Evolutionary conservation across 768 basidiomycete species (phyloP).

Genomic region (Phlebiopsis gigantea): DNA sequence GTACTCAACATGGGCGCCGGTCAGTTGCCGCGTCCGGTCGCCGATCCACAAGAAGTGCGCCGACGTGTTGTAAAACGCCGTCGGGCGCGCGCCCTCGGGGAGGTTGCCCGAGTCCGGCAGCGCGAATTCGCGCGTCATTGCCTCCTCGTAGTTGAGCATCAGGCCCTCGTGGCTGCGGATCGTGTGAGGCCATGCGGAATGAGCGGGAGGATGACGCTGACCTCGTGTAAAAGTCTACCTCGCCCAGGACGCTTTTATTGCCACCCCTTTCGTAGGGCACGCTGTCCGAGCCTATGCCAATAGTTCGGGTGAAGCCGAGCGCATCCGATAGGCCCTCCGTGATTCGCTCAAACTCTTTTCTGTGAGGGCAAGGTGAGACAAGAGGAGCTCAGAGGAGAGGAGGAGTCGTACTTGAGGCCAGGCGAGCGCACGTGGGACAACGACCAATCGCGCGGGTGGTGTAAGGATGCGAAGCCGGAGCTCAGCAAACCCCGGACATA

Average conservation of each 20-base stretch:
- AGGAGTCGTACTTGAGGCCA: slow-evolving; percentile 51
- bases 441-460: slow-evolving; percentile 90
- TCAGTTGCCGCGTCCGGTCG: slow-evolving; percentile 87
- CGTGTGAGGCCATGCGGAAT: background rate
- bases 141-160: slow-evolving; percentile 89
- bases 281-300: slow-evolving; percentile 61
- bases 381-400: background rate
- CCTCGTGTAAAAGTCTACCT: slow-evolving; percentile 95
- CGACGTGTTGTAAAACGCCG: slow-evolving; percentile 79
- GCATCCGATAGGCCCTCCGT: slow-evolving; percentile 83
- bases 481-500: slow-evolving; percentile 83
- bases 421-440: slow-evolving; percentile 86
- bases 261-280: slow-evolving; percentile 66
- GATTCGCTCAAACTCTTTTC: slow-evolving; percentile 81
- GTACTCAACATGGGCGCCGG: slow-evolving; percentile 94
- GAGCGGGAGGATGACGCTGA: slow-evolving; percentile 23
- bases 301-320: slow-evolving; percentile 87
- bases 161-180: slow-evolving; percentile 79
- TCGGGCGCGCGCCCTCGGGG: slow-evolving; percentile 1
- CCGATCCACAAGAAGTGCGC: slow-evolving; percentile 98
- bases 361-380: slow-evolving; percentile 22
- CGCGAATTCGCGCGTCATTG: slow-evolving; percentile 72
- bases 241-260: slow-evolving; percentile 65
- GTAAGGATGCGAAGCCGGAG: slow-evolving; percentile 90
- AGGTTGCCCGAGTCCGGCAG: slow-evolving; percentile 19